Base-by-base conservation (phyloP, 2,329 filamentous ascomycete species). In the Podosphaera xanthii region DNA sequence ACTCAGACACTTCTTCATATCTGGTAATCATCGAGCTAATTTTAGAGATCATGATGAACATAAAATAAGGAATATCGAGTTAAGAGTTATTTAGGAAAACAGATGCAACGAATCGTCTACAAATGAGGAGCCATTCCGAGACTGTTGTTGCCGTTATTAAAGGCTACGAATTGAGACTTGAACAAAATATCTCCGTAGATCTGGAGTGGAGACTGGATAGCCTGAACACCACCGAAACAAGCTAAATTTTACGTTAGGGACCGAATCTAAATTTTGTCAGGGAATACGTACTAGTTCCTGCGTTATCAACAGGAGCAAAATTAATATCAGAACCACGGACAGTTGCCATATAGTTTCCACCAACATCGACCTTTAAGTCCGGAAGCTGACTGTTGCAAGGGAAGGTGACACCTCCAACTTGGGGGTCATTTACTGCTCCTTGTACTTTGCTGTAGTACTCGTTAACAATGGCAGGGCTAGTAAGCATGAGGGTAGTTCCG, bases 181-280 rank as follows among this genome's bases (percentile, higher is more conserved):
- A 81, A 80, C 67, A 81, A 76, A 64, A 80, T 75, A 65, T 81
- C 78, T 22, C 79, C 78, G 65, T 77, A 81, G 67, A 87, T 81
- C 69, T 82, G 78, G 44, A 84, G 69, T 35, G 72, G 70, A 12
- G 72, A 71, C 1, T 75, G 73, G 54, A 77, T 79, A 38, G 77
- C 74, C 71, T 87, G 83, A 22, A 87, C 71, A 64, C 82, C 83
- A 61, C 82, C 83, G 64, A 83, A 86, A 73, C 83, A 87, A 59
- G 73, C 75, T 77, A 59, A 35, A 55, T 57, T 55, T 10, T 48
- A 57, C n/a, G 9, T 58, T 35, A 52, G 61, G 3, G 14, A 33
- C 46, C 7, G 38, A 14, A 0, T 3, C 0, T 33, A 14, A 2
- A 48, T 6, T 31, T 12, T 8, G 30, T 58, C 33, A 48, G 42